Evolutionary conservation across 371 early-diverging fungal species (phyloP), one percentile per base, ranked within the genome.

Genomic region (Blakeslea trispora): DNA sequence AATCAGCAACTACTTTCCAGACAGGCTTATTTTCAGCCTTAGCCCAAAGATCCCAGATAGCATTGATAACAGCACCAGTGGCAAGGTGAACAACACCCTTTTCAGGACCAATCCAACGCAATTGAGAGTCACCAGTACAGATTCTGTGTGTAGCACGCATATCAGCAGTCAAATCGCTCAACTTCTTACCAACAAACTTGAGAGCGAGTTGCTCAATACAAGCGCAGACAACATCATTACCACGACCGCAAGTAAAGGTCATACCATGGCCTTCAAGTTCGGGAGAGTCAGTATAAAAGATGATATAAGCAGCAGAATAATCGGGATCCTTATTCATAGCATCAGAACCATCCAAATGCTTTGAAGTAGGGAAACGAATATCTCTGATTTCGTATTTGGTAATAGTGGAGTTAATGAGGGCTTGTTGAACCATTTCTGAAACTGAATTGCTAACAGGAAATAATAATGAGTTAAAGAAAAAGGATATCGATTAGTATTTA

Each of bases 321-420:
- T 79, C 79, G 47, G 79, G 79, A 23, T 79, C 77, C 57, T 74
- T 75, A 64, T 75, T 79, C 79, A 79, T 79, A 41, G 79, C 79
- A 66, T 79, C 79, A 9, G 79, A 79, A 28, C 79, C 79, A 60
- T 76, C 76, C 32, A 75, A 58, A 21, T 61, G 57, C 24, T 71
- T 68, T 0, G 76, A 76, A 15, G 79, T 79, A 37, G 79, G 79
- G 55, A 79, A 79, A 45, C 79, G 79, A 28, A 79, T 74, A 58
- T 79, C 79, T 44, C 60, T 66, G 19, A 75, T 66, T 69, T 79
- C 72, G 37, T 74, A 79, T 23, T 55, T 59, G 31, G 71, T 70
- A 31, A 79, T 79, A 34, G 61, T 67, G 53, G 53, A 50, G n/a
- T 63, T 58, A 45, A 48, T 32, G 6, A 62, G 43, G 18, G 46